Conservation (phyloP, 2,329 filamentous ascomycete genomes). For the Arthroderma uncinatum region DNA sequence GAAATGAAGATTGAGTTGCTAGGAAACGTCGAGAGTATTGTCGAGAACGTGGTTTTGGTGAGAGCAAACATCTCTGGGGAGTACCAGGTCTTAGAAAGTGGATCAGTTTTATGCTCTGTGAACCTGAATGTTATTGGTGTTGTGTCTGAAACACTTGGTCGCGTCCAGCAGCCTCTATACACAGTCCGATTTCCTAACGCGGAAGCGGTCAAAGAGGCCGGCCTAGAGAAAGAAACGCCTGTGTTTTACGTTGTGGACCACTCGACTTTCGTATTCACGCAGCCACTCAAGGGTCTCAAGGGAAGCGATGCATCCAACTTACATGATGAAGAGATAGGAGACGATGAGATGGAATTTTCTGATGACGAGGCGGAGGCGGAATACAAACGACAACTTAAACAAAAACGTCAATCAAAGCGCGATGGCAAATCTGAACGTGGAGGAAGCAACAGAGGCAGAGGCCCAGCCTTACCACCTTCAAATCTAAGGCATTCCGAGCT, state of each 20-base stretch:
- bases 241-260: slow-evolving; percentile 72
- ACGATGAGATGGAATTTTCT: slow-evolving; percentile 87
- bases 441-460: slow-evolving; percentile 25
- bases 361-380: slow-evolving; percentile 91
- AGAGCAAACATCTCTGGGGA: slow-evolving; percentile 69
- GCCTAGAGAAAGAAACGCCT: slow-evolving; percentile 55
- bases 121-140: slow-evolving; percentile 67
- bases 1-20: slow-evolving; percentile 68
- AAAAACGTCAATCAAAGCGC: slow-evolving; percentile 49
- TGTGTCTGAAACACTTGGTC: slow-evolving; percentile 74
- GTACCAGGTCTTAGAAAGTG: slow-evolving; percentile 71
- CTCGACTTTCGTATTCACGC: slow-evolving; percentile 76
- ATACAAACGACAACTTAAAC: slow-evolving; percentile 59
- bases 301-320: slow-evolving; percentile 91
- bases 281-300: slow-evolving; percentile 66
- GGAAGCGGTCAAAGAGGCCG: slow-evolving; percentile 55
- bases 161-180: slow-evolving; percentile 78
- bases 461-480: slow-evolving; percentile 28
- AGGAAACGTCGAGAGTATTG: slow-evolving; percentile 62
- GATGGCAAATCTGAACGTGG: slow-evolving; percentile 36
- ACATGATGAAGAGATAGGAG: slow-evolving; percentile 78
- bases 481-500: slow-evolving; percentile 37
- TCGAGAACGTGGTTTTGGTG: slow-evolving; percentile 69
- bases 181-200: slow-evolving; percentile 62
- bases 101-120: slow-evolving; percentile 69